These are phyloP conservation scores for Plenodomus tracheiphilus DNA, from an alignment of 2,329 filamentous ascomycete genomes.

Conservation along the genomic window DNA sequence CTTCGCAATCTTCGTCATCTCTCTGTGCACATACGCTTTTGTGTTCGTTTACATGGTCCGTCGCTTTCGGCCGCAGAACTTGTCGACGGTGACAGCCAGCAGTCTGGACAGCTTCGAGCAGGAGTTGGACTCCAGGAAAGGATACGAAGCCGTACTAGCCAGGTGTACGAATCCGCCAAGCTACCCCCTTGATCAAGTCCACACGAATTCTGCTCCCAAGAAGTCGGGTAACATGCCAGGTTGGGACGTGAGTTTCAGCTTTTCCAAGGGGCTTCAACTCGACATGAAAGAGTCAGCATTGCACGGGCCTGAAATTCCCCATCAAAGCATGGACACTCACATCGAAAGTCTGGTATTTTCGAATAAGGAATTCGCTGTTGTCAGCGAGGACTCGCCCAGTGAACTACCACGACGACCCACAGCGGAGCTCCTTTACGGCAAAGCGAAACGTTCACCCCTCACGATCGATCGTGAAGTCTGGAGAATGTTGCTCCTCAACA, in stretches of 20 bases:
- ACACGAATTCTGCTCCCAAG: not conserved
- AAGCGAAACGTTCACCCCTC: not conserved
- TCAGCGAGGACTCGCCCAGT: constrained; percentile 5
- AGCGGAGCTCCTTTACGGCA: not conserved
- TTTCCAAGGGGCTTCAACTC: not conserved
- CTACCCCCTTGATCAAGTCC: constrained; percentile 1
- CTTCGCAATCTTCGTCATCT: constrained; percentile 48
- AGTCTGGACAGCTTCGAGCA: not conserved
- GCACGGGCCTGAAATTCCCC: not conserved
- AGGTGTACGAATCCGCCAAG: not conserved
- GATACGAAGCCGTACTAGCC: not conserved
- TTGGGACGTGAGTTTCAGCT: not conserved
- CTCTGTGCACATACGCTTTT: constrained; percentile 49
- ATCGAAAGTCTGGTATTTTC: too few species aligned
- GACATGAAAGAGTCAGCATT: not conserved
- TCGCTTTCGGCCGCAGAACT: constrained; percentile 10
- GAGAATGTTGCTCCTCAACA: constrained; percentile 38
- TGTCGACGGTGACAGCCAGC: not conserved
- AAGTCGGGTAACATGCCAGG: not conserved
- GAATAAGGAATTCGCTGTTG: not conserved
- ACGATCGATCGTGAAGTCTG: constrained; percentile 23
- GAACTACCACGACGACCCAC: not conserved
- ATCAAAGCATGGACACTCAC: too few species aligned
- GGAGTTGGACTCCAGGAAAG: not conserved
- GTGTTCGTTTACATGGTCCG: constrained; percentile 45